Percentiles rank a stretch among this genome's conserved stretches.
Evolutionary conservation across 2,329 filamentous ascomycete species (phyloP).

Genomic region (Cryphonectria parasitica): DNA sequence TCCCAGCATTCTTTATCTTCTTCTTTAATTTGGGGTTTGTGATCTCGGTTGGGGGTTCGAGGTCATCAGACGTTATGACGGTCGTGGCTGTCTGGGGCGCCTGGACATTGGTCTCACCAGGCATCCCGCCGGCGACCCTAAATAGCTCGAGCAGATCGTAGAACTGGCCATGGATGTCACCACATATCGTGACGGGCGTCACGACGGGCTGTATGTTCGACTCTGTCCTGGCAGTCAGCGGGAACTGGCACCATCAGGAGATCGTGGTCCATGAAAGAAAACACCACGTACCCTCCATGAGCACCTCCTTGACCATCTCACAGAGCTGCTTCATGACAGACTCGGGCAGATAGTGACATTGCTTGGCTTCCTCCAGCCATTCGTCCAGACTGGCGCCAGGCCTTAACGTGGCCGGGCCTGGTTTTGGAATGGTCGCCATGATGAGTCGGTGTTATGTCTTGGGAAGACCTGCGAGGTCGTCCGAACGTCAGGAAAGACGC

Average conservation of each 20-base stretch:
- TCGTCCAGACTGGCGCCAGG: constrained; percentile 88
- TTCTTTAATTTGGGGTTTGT: constrained; percentile 85
- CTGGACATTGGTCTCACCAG: constrained; percentile 75
- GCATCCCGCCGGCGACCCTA: constrained; percentile 95
- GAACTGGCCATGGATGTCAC: constrained; percentile 98
- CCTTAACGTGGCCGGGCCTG: constrained; percentile 83
- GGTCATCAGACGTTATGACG: constrained; percentile 85
- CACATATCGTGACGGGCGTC: constrained; percentile 94
- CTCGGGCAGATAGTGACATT: constrained; percentile 96
- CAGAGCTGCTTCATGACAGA: constrained; percentile 98
- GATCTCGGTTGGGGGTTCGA: constrained; percentile 88
- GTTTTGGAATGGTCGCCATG: constrained; percentile 72
- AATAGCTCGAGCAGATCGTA: constrained; percentile 98
- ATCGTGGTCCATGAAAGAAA: background rate
- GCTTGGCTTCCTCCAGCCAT: constrained; percentile 95
- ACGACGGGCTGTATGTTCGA: constrained; percentile 98
- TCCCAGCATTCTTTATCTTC: constrained; percentile 73
- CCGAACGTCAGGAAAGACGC: background rate
- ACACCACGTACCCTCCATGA: constrained; percentile 83
- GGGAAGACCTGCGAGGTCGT: background rate
- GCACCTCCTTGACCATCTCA: constrained; percentile 96
- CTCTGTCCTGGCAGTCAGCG: constrained; percentile 56
- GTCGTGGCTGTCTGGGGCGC: constrained; percentile 69
- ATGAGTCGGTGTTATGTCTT: constrained; percentile 32
- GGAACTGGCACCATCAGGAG: background rate